phyloP scores from a whole-genome alignment of 306 rosid species.

The Citrullus mucosospermus region DNA sequence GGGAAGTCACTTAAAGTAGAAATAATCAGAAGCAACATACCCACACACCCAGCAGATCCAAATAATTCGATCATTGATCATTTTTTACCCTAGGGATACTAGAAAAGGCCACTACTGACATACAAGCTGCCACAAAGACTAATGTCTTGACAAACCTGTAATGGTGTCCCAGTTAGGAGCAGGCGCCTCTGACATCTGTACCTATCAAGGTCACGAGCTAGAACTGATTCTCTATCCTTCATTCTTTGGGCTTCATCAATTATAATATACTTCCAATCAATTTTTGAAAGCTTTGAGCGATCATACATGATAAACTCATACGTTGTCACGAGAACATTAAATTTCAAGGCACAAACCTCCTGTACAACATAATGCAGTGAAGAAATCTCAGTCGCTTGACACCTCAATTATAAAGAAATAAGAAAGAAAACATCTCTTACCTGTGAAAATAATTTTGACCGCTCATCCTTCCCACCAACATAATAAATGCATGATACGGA shows the following conservation, averaged over 20 bases:
- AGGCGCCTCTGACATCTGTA: constrained; percentile 91
- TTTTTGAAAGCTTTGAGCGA: constrained; percentile 85
- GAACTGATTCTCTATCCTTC: constrained; percentile 96
- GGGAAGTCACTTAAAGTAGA: neutral
- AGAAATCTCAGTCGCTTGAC: constrained; percentile 5
- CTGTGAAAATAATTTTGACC: constrained; percentile 85
- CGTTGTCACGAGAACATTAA: constrained; percentile 97
- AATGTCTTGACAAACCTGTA: constrained; percentile 47
- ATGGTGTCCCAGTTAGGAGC: constrained; percentile 94
- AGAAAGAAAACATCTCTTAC: constrained; percentile 32
- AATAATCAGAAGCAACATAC: neutral
- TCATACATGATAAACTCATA: constrained; percentile 99
- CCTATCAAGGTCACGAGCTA: constrained; percentile 97
- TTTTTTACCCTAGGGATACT: neutral
- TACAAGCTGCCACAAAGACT: constrained; percentile 1
- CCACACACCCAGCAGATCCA: neutral
- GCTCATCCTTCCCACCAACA: constrained; percentile 88
- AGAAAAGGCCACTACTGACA: neutral
- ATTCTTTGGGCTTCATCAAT: constrained; percentile 99
- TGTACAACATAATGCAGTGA: constrained; percentile 20
- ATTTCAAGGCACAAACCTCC: constrained; percentile 93
- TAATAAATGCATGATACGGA: constrained; percentile 88
- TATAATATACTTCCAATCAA: constrained; percentile 93
- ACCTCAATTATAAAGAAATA: constrained; percentile 13
- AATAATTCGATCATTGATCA: neutral